A percentile compares a stretch with the other conserved stretches of the same genome.
Evolutionary conservation across 345 rosid genomes (phyloP).

Genomic region (Gossypium ekmanianum): DNA sequence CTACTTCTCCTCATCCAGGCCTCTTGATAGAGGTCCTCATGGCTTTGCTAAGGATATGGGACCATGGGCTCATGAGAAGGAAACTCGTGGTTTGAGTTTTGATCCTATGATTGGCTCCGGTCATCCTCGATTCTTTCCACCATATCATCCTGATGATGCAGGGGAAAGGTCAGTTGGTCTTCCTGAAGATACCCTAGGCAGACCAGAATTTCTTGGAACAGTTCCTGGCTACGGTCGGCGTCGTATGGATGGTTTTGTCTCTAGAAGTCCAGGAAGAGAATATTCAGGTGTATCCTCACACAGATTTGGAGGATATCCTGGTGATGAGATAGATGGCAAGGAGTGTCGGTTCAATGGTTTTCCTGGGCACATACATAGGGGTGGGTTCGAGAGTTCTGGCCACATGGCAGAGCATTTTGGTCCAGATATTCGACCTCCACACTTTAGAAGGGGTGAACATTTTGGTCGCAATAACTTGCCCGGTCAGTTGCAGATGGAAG

Average conservation of each 20-base stretch:
- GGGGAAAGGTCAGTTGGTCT: slow-evolving; percentile 40
- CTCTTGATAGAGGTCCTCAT: slow-evolving; percentile 38
- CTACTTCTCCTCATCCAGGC: slow-evolving; percentile 35
- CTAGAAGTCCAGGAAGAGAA: slow-evolving; percentile 59
- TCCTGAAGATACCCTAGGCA: slow-evolving; percentile 32
- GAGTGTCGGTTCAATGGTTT: slow-evolving; percentile 35
- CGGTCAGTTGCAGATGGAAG: slow-evolving; percentile 29
- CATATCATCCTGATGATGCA: slow-evolving; percentile 27
- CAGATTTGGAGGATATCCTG: slow-evolving; percentile 37
- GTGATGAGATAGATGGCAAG: slow-evolving; percentile 40
- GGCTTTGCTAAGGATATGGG: slow-evolving; percentile 37
- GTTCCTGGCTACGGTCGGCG: slow-evolving; percentile 37
- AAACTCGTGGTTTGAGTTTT: slow-evolving; percentile 22
- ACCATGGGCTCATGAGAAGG: slow-evolving; percentile 34
- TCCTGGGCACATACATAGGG: slow-evolving; percentile 38
- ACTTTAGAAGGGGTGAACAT: slow-evolving; percentile 47
- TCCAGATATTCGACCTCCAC: slow-evolving; percentile 39
- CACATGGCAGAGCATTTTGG: slow-evolving; percentile 32
- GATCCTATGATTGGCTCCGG: slow-evolving; percentile 33
- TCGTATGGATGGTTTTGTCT: slow-evolving; percentile 36
- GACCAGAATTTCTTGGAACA: slow-evolving; percentile 39
- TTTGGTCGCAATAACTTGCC: slow-evolving; percentile 39
- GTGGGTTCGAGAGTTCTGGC: slow-evolving; percentile 51
- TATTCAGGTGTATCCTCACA: slow-evolving; percentile 33
- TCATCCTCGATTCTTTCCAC: slow-evolving; percentile 43